Evolutionary conservation across 2,329 filamentous ascomycete species (phyloP).

Genomic region (Ceratocystis eucalypticola): DNA sequence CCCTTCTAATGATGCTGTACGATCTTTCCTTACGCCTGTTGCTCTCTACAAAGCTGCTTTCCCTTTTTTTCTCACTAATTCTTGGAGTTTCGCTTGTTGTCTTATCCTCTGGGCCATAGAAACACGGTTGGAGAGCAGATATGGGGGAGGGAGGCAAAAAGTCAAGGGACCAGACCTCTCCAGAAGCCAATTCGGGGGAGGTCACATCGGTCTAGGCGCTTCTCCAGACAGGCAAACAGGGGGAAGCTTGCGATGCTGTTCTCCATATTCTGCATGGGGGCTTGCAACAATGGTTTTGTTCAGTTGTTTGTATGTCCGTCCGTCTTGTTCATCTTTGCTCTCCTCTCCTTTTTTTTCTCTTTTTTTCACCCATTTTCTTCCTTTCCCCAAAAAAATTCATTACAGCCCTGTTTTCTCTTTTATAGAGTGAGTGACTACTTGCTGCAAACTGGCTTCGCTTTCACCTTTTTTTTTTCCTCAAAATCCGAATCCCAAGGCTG

Average conservation of each 20-base stretch:
- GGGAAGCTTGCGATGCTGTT: background rate
- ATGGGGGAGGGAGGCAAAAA: no score
- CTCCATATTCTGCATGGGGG: background rate
- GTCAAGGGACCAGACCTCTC: background rate
- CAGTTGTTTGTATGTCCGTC: no score
- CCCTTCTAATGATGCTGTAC: slow-evolving; percentile 2
- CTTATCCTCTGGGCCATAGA: background rate
- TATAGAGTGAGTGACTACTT: background rate
- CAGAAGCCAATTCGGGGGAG: background rate
- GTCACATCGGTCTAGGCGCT: background rate
- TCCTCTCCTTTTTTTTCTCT: background rate
- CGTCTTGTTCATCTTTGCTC: background rate
- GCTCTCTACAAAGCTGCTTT: background rate
- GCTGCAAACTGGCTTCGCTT: background rate
- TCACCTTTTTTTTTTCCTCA: background rate
- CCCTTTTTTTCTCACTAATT: background rate
- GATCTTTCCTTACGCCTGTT: background rate
- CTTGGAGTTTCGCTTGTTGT: background rate
- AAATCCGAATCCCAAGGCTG: background rate
- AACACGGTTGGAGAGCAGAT: background rate
- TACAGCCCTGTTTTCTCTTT: slow-evolving; percentile 4
- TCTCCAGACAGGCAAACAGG: background rate
- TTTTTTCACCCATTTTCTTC: background rate
- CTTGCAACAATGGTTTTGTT: background rate
- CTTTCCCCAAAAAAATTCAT: background rate